Evolutionary conservation across 2,329 filamentous ascomycete genomes (phyloP), one percentile per base, ranked within the genome.

Genomic region (Curvularia sp.): DNA sequence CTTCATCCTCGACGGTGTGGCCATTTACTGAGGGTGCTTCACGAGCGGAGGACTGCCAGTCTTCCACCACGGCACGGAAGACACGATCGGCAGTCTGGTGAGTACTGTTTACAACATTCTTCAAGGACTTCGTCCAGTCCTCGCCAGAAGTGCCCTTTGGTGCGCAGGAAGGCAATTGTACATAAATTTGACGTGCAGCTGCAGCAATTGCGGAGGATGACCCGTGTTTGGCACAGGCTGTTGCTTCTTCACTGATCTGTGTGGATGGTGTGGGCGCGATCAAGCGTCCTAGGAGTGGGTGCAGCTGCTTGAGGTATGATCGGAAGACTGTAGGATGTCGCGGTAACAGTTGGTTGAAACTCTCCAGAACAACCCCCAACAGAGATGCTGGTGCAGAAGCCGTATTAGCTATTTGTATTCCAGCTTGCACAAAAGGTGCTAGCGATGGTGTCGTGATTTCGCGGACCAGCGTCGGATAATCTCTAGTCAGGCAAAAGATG

Each of bases 391-490:
- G 56, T 63, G 61, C 66, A 10, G 47, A 33, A 66, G 52, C 73
- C 6, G 63, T 68, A 24, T 61, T 66, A 26, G 66, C 68, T 44
- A 94, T 82, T 68, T 89, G 87, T 44, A 97, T 77, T 67, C 90
- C 92, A 3, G 89, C 83, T 0, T 86, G 88, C 46, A 93, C 84
- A 69, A 94, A 96, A 1, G 85, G 80, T 1, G 91, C 87, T 20
- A 97, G 80, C 3, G 87, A 91, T 2, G 92, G 92, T 0, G 93
- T 96, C 0, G 91, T 93, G 60, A 97, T 91, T 74, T 97, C 93
- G 67, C 94, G 86, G 44, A 94, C 83, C 53, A 97, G 82, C 8
- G 92, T 95, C 59, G 90, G 91, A 72, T 93, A 93, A 38, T 89
- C 87, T 71, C 93, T 91, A 41, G 93, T 89, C 35, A 95, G 85